phyloP scores from a whole-genome alignment of 176 grass and related monocot genomes.

The sorghum (Sorghum bicolor) region Sorghum_bicolor_NCBIv3 NC_012874.2:6466501-6467000 shows the following conservation, averaged over 20 bases:
- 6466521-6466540: background rate
- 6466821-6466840: background rate
- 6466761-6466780: constrained; percentile 16
- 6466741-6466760: background rate
- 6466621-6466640: constrained; percentile 8
- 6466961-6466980: background rate
- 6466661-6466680: background rate
- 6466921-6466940: constrained; percentile 12
- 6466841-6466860: constrained; percentile 15
- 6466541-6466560: background rate
- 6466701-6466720: background rate
- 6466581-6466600: background rate
- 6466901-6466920: too few relatives aligned
- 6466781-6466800: background rate
- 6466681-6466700: constrained; percentile 8
- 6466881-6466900: constrained; percentile 16
- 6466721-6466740: background rate
- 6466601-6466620: background rate
- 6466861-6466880: background rate
- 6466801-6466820: background rate
- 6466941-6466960: background rate
- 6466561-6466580: too few relatives aligned
- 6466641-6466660: constrained; percentile 34
- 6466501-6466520: background rate
- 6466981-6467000: constrained; percentile 25